phyloP scores from a whole-genome alignment of 768 basidiomycete species.

The Porpolomopsis calyptriformis region DNA sequence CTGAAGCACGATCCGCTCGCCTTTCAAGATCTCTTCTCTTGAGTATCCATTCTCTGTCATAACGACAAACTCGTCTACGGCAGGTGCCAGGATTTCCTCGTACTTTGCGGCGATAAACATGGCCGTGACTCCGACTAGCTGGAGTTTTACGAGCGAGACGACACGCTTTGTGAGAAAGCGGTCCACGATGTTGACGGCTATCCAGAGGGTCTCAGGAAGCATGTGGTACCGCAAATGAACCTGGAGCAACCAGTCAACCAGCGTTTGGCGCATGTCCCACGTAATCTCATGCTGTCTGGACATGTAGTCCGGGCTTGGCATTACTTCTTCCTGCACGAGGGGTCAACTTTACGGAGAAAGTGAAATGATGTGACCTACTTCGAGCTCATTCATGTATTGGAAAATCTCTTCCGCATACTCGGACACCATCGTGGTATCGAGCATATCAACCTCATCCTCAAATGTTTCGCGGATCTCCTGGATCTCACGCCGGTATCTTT shows the following conservation, averaged over 20 bases:
- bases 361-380: slow-evolving; percentile 41
- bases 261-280: slow-evolving; percentile 91
- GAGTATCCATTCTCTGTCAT: slow-evolving; percentile 95
- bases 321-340: slow-evolving; percentile 56
- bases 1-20: slow-evolving; percentile 92
- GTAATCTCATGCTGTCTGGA: slow-evolving; percentile 82
- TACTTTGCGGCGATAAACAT: slow-evolving; percentile 99
- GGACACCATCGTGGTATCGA: slow-evolving; percentile 92
- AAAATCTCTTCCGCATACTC: slow-evolving; percentile 99
- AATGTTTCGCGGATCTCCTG: slow-evolving; percentile 59
- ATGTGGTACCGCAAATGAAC: slow-evolving; percentile 98
- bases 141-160: slow-evolving; percentile 82
- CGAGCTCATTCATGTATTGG: slow-evolving; percentile 86
- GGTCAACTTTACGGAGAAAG: slow-evolving; percentile 6
- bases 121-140: slow-evolving; percentile 95
- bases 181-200: slow-evolving; percentile 93
- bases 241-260: slow-evolving; percentile 97
- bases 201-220: slow-evolving; percentile 99
- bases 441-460: slow-evolving; percentile 58
- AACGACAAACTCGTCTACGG: slow-evolving; percentile 95
- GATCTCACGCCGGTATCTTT: slow-evolving; percentile 51
- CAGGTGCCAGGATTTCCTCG: slow-evolving; percentile 96
- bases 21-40: slow-evolving; percentile 94
- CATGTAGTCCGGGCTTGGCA: slow-evolving; percentile 95
- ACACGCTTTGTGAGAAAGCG: slow-evolving; percentile 84